phyloP scores from a whole-genome alignment of 129 eudicot species.

The Helianthus annuus region HanXRQr2.0-SUNRISE NC_035449.2:117721913-117722412 shows the following conservation, averaged over 20 bases:
- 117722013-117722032: too few species aligned
- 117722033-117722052: too few species aligned
- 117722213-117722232: neutral
- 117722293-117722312: neutral
- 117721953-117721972: too few species aligned
- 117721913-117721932: too few species aligned
- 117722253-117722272: neutral
- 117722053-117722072: too few species aligned
- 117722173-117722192: neutral
- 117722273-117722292: neutral
- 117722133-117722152: neutral
- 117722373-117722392: neutral
- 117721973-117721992: too few species aligned
- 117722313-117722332: conserved; percentile 9
- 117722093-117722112: too few species aligned
- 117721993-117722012: too few species aligned
- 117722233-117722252: neutral
- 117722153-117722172: too few species aligned
- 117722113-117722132: too few species aligned
- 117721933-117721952: too few species aligned
- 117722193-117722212: neutral
- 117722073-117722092: too few species aligned
- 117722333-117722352: neutral
- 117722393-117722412: conserved; percentile 4
- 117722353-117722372: neutral